Conservation (phyloP, 2,329 filamentous ascomycete genomes). For the Penicillium hesseltinei region DNA sequence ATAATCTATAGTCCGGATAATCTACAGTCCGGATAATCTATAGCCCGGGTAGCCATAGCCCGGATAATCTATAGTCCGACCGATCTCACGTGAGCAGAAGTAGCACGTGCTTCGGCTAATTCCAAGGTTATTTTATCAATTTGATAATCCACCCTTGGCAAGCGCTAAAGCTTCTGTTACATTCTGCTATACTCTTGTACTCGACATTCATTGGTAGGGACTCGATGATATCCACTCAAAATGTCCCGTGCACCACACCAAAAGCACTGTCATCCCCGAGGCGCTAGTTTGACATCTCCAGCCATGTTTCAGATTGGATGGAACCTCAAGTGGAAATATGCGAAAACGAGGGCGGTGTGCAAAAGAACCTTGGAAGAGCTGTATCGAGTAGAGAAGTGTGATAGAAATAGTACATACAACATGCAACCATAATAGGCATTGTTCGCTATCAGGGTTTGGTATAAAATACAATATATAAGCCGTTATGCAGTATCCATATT, state of each 20-base stretch:
- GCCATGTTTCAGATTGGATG: conserved; percentile 24
- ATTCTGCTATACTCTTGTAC: background rate
- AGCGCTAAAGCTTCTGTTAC: background rate
- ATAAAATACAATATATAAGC: background rate
- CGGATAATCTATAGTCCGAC: background rate
- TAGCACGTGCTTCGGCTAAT: background rate
- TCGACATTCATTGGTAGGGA: background rate
- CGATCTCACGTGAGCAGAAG: background rate
- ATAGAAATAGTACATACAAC: background rate
- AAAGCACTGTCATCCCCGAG: conserved; percentile 13
- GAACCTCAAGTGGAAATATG: background rate
- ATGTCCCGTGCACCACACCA: background rate
- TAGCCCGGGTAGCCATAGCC: no score
- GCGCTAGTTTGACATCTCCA: conserved; percentile 20
- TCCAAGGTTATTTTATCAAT: background rate
- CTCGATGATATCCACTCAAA: background rate
- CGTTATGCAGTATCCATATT: background rate
- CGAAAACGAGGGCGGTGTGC: background rate
- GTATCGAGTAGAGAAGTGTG: background rate
- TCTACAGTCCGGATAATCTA: no score
- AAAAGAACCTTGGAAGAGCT: background rate
- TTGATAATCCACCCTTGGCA: background rate
- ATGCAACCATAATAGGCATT: background rate
- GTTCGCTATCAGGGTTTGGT: background rate
- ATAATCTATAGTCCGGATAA: no score